Base-by-base conservation (phyloP, 495 filamentous ascomycete species). In the Xylaria grammica region DNA sequence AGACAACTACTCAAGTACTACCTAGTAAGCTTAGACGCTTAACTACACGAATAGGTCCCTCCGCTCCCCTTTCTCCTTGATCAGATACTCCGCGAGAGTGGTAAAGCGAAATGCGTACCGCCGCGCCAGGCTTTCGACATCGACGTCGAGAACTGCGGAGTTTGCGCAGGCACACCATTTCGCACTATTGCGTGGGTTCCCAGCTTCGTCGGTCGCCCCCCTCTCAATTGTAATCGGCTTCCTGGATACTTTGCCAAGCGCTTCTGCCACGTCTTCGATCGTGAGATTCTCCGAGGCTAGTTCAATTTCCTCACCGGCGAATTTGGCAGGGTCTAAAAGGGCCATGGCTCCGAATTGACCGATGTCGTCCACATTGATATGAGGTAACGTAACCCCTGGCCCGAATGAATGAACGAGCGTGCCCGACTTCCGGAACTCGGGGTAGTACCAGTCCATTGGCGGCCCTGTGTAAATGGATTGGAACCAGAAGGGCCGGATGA, bases 401-500 rank as follows among this genome's bases (percentile, higher is more conserved):
- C 66, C 56, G 24, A 53, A 71, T 22, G 56, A 24, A 45, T 71
- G 68, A n/a, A 27, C 63, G 32, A 79, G 53, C 3, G 34, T 30
- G 36, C 53, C 53, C 22, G 36, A 42, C 53, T 56, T 29, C 13
- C 53, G 53, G 0, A 56, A 19, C 32, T 56, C 53, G 17, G 53
- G 34, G 1, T 56, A 32, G 36, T 26, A 27, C 20, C 75, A 53
- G 3, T 71, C 72, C 4, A 75, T 44, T 0, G 76, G 75, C 5
- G 65, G 55, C 19, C 80, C 61, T 59, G 80, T 75, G 51, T 84
- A 83, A 5, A 77, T 72, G 79, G 78, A 77, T 84, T 83, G 22
- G 77, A 91, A 91, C 2, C 82, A 83, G 1, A 78, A 77, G 1
- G 81, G 81, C 13, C 81, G 72, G 9, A 85, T 48, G 24, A 85